Conservation (phyloP, 345 rosid species). For the Eucalyptus microcorys region DNA sequence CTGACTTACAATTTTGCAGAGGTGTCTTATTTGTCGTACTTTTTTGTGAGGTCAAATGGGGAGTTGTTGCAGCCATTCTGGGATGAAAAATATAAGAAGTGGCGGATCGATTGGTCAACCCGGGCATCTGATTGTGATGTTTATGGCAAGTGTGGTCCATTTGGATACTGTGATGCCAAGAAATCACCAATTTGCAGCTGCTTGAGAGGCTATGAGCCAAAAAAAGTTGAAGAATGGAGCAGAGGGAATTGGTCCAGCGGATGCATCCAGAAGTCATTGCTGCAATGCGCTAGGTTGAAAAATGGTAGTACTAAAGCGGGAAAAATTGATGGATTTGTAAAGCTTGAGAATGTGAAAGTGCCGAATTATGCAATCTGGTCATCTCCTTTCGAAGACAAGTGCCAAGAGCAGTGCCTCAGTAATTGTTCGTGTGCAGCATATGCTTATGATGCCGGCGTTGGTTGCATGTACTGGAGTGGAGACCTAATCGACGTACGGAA, state of each 20-base stretch:
- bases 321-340: conserved; percentile 3
- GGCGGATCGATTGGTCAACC: not conserved
- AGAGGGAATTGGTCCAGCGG: conserved; percentile 13
- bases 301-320: not conserved
- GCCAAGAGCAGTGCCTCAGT: conserved; percentile 1
- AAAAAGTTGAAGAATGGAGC: conserved; percentile 6
- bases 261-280: conserved; percentile 1
- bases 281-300: not conserved
- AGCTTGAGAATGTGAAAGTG: not conserved
- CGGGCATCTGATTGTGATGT: not conserved
- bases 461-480: conserved; percentile 6
- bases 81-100: not conserved
- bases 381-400: not conserved
- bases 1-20: not conserved
- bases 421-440: conserved; percentile 21
- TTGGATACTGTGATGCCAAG: not conserved
- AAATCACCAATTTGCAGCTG: conserved; percentile 12
- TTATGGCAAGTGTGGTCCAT: conserved; percentile 11
- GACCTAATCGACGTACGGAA: not conserved
- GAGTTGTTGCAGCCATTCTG: not conserved
- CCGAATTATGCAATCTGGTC: not conserved
- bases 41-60: not conserved
- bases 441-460: not conserved
- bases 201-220: not conserved
- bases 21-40: not conserved